Conservation (phyloP, 2,329 filamentous ascomycete species). For the Colletotrichum sp. region DNA sequence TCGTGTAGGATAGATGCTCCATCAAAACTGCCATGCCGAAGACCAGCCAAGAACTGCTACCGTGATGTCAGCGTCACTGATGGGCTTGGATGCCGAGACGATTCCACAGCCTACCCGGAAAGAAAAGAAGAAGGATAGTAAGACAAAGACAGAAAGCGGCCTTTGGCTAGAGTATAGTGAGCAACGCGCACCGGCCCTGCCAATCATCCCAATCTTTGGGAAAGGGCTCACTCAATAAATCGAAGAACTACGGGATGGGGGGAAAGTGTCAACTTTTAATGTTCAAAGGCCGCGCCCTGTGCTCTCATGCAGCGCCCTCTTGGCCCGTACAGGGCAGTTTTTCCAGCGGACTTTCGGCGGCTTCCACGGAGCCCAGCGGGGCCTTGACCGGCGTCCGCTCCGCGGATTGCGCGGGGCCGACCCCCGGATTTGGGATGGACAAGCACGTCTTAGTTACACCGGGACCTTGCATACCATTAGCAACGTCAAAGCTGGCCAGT, state of each 20-base stretch:
- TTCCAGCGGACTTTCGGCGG: not conserved
- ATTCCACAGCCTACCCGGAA: not conserved
- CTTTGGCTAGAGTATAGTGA: not conserved
- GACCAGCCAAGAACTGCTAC: not conserved
- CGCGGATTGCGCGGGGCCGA: not conserved
- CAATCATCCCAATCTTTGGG: no score
- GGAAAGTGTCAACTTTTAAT: not conserved
- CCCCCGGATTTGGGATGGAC: not conserved
- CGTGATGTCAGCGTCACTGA: rapidly evolving
- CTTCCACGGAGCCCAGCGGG: not conserved
- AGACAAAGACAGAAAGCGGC: not conserved
- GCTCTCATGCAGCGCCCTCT: not conserved
- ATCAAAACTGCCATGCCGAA: not conserved
- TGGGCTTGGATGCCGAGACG: not conserved
- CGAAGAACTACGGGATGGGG: no score
- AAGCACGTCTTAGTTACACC: not conserved
- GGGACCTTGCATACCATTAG: not conserved
- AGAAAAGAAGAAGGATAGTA: not conserved
- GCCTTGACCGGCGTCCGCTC: not conserved
- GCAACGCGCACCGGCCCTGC: no score
- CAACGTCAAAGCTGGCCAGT: not conserved
- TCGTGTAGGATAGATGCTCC: not conserved
- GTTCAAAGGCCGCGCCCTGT: not conserved
- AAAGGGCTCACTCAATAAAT: no score
- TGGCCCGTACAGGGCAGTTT: not conserved